Evolutionary conservation across 352 stramenopile species (phyloP).

Genomic region (Phytophthora pseudosyringae): DNA sequence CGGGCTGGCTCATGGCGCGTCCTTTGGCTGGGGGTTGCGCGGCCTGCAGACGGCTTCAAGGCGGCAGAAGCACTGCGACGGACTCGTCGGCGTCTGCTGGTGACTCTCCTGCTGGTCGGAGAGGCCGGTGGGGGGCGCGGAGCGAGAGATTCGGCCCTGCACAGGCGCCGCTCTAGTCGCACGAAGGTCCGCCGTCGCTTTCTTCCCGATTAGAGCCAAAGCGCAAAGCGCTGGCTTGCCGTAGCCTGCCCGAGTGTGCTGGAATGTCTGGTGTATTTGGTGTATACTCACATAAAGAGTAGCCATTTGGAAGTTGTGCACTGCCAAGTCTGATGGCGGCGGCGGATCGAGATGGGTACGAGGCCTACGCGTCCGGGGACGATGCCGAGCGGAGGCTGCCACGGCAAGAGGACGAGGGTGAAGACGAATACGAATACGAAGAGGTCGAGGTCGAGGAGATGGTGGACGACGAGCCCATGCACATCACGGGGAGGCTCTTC

Average conservation of each 20-base stretch:
- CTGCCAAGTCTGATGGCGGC: constrained; percentile 5
- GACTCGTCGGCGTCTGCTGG: constrained; percentile 3
- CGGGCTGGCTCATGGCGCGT: constrained; percentile 28
- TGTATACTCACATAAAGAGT: neutral
- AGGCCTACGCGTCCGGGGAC: constrained; percentile 17
- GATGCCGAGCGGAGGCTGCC: constrained; percentile 8
- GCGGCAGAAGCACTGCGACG: constrained; percentile 7
- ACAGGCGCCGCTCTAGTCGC: constrained; percentile 16
- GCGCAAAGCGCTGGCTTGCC: constrained; percentile 6
- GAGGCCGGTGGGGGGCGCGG: neutral
- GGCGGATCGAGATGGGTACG: constrained; percentile 22
- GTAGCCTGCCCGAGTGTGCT: neutral
- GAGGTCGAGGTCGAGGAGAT: constrained; percentile 67
- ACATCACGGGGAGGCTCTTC: constrained; percentile 49
- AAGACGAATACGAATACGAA: constrained; percentile 42
- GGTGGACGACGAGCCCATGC: constrained; percentile 67
- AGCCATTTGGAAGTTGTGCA: constrained; percentile 7
- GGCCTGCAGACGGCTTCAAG: constrained; percentile 6
- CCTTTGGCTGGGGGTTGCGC: constrained; percentile 11
- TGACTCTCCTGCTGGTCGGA: constrained; percentile 1
- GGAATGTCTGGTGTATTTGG: neutral
- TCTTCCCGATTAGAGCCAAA: constrained; percentile 22
- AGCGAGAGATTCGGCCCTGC: constrained; percentile 8
- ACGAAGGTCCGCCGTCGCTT: constrained; percentile 31
- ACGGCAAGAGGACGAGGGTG: constrained; percentile 7